phyloP scores from a whole-genome alignment of 257 asterid species.

The Sherardia arvensis region DNA sequence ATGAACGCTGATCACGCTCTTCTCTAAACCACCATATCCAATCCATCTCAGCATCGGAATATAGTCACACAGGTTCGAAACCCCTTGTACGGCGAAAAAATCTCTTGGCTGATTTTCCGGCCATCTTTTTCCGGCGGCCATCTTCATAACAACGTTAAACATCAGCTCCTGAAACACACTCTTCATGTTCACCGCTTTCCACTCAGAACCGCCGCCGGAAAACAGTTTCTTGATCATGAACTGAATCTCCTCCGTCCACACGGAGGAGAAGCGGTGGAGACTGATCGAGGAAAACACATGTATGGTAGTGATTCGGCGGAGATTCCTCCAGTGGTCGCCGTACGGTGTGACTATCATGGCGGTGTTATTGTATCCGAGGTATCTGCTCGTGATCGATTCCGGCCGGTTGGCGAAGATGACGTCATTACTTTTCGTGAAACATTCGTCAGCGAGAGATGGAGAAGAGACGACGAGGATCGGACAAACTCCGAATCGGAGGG shows the following conservation, averaged over 20 bases:
- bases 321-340: constrained; percentile 48
- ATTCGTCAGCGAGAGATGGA: constrained; percentile 34
- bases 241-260: constrained; percentile 24
- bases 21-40: constrained; percentile 10
- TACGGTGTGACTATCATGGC: constrained; percentile 33
- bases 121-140: constrained; percentile 38
- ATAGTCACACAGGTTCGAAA: constrained; percentile 13
- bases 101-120: constrained; percentile 15
- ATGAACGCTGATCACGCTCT: not conserved
- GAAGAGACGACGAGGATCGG: constrained; percentile 35
- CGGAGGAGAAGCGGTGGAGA: constrained; percentile 21
- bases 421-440: constrained; percentile 34
- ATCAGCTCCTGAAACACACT: constrained; percentile 28
- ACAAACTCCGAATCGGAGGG: constrained; percentile 27
- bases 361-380: constrained; percentile 28
- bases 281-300: constrained; percentile 34
- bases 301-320: constrained; percentile 28
- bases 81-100: constrained; percentile 14
- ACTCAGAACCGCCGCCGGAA: not conserved
- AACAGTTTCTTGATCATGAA: constrained; percentile 18
- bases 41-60: constrained; percentile 15
- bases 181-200: constrained; percentile 23
- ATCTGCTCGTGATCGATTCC: constrained; percentile 18
- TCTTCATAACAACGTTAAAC: constrained; percentile 27
- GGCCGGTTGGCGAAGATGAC: constrained; percentile 42